A percentile compares a stretch with the other conserved stretches of the same genome.
Evolutionary conservation across 805 yeast genomes (phyloP).

Genomic region (Limtongozyma cylindracea): DNA sequence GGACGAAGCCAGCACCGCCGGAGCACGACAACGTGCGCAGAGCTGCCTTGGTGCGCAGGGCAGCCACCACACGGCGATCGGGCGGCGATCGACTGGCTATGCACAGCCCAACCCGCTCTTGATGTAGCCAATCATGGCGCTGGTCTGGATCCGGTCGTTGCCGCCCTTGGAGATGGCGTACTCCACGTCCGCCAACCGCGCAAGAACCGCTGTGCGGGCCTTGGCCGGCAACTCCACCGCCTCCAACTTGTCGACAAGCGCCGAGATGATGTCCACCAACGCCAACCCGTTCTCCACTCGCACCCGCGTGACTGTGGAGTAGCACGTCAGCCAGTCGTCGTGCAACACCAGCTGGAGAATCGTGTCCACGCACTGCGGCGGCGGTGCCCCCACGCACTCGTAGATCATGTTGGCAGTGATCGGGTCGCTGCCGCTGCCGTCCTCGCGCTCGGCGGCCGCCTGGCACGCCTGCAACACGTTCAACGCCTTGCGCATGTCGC

Average conservation of each 20-base stretch:
- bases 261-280: conserved; percentile 57
- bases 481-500: conserved; percentile 91
- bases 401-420: conserved; percentile 59
- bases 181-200: conserved; percentile 68
- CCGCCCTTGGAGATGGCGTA: conserved; percentile 86
- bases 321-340: conserved; percentile 74
- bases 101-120: conserved; percentile 47
- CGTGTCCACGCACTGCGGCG: conserved; percentile 59
- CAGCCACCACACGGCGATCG: too few species aligned
- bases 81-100: too few species aligned
- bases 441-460: conserved; percentile 27
- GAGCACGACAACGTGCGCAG: too few species aligned
- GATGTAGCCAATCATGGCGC: conserved; percentile 75
- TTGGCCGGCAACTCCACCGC: conserved; percentile 35
- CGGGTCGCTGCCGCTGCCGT: conserved; percentile 6
- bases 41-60: too few species aligned
- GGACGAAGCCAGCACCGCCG: too few species aligned
- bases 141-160: conserved; percentile 67
- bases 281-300: conserved; percentile 70
- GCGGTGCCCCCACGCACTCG: conserved; percentile 91
- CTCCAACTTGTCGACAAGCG: conserved; percentile 47
- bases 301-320: conserved; percentile 34
- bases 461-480: conserved; percentile 88
- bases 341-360: conserved; percentile 55
- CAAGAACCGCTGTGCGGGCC: conserved; percentile 38